Evolutionary conservation across 2,329 filamentous ascomycete species (phyloP), one percentile per base, ranked within the genome.

Genomic region (Ascochyta lentis): DNA sequence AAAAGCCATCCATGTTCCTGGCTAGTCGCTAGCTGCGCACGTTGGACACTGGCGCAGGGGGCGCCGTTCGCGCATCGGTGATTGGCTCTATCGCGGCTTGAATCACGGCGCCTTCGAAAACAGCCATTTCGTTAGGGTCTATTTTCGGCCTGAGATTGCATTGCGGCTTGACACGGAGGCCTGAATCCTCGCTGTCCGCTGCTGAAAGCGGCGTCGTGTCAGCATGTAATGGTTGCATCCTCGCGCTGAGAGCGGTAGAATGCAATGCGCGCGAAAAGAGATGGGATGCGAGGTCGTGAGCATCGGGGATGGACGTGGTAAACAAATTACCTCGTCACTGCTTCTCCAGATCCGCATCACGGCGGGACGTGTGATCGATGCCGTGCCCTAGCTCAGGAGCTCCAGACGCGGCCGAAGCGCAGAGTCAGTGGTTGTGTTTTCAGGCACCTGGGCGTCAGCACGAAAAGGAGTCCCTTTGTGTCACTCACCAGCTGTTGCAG

Each of bases 311-410:
- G 47, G 35, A 39, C 31, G 38, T 51, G 42, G 26, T 26, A 9
- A 31, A 15, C 24, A 42, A 43, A 47, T 43, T 47, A 19, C 38
- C 10, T 38, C 51, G 53, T 50, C 33, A 38, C 37, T 23, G 43
- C 16, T 56, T 59, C 56, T 59, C 56, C 56, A 54, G 52, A 54
- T 56, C 43, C 52, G 46, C 56, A 41, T 47, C 42, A 39, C 37
- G 43, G 44, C 52, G 52, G 53, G 47, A 55, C 46, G 41, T 45
- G 55, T 45, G 55, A 54, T 58, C 49, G 52, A 42, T 56, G 48
- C 44, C 38, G 43, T 55, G 50, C 46, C 33, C 42, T 44, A 50
- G 56, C 39, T 19, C 35, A 49, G 43, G 44, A 34, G 53, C 42
- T 51, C 15, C 34, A 38, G 27, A 40, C 38, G 15, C 40, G 48